Base-by-base conservation (phyloP, 2,329 filamentous ascomycete genomes). In the Exserohilum turcica region DNA sequence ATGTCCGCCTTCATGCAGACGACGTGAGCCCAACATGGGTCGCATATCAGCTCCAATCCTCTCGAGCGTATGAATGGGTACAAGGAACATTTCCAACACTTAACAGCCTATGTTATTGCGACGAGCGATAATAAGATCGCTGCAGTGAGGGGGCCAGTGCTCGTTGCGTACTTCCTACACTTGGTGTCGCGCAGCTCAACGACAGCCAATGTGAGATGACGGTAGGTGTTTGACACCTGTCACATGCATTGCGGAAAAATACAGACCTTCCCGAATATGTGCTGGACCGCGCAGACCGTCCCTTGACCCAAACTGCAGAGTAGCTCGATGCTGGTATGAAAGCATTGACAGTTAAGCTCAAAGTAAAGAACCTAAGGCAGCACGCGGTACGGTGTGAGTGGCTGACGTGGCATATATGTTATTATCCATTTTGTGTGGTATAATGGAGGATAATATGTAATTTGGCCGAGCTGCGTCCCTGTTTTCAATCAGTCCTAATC, bases 111-210 rank as follows among this genome's bases (percentile, higher is more conserved):
- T 51, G 49, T 54, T 61, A 61, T 63, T 59, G 61, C 56, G 49
- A 60, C 59, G 48, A 52, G 43, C 39, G 42, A 45, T 43, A 51
- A 51, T 35, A 50, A 44, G 15, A 39, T 50, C 16, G 35, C 59
- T 53, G 39, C 56, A 55, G 44, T 36, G 2, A 16, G 43, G 33
- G 66, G 67, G 19, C 21, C 59, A 59, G 67, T 72, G 69, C 66
- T 32, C 56, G 69, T 70, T 62, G 59, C 70, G 58, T 16, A 49
- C 67, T 64, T 71, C 63, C 56, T 43, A 73, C 71, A 53, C 47
- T 53, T 59, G 54, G 28, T 44, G 71, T 72, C 62, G 69, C 70
- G 59, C 21, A 21, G 39, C 56, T 43, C 35, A 19, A 38, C 56
- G 42, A 52, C 57, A 48, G 59, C 67, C 67, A 68, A 63, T 68